Base-by-base conservation (phyloP, 805 yeast species). In the Lachancea meyersii region DNA sequence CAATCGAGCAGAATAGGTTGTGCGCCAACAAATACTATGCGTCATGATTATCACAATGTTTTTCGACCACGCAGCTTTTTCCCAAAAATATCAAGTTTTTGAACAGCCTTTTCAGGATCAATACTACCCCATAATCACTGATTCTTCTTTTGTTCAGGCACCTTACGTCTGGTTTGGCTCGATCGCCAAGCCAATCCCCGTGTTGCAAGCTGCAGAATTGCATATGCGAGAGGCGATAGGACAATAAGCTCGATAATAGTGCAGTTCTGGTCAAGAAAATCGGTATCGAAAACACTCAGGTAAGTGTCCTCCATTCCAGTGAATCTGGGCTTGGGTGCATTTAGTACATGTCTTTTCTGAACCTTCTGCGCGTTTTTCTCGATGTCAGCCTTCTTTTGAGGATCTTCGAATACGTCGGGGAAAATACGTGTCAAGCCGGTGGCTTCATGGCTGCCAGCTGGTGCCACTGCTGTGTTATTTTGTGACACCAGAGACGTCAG, bases 381-480 rank as follows among this genome's bases (percentile, higher is more conserved):
- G 28, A 69, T 61, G 44, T 80, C 86, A 3, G 61, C 44, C 33
- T 58, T 62, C 41, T 84, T 68, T 13, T 73, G 56, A 18, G 72
- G 72, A 49, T 78, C 77, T 2, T 66, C 54, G 3, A 82, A 67
- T 2, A 81, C 67, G 53, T 77, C 80, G 23, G 77, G 70, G 54
- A 83, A 82, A 1, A 80, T 69, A 43, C 67, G 69, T 40, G 52
- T 58, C 6, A 10, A 3, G n/a, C 17, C 28, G n/a, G 7, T 16
- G 5, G 7, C 37, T 54, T 57, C 40, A 47, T 9, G 60, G 53
- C 36, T 58, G 51, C 4, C 70, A 65, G 1, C 57, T 38, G 2
- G 73, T 26, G 40, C 27, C 11, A 7, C 26, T 23, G 11, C 7
- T 23, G 7, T 23, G 7, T 23, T 7, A n/a, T n/a, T n/a, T n/a